A percentile compares a stretch with the other conserved stretches of the same genome.
Evolutionary conservation across 2,329 filamentous ascomycete species (phyloP).

Genomic region (Sporothrix globosa): DNA sequence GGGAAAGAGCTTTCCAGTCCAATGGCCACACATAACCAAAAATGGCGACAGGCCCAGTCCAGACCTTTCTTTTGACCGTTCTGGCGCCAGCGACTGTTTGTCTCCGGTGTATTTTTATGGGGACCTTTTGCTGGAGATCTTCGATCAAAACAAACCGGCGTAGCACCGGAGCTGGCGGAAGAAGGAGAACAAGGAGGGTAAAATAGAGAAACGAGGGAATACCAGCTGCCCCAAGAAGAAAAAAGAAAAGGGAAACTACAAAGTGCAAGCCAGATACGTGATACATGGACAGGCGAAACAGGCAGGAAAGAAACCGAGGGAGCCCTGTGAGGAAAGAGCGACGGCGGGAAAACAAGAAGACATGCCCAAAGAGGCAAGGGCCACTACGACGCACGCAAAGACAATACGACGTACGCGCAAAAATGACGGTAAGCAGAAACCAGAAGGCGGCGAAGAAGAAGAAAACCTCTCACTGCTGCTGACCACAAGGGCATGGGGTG

Average conservation of each 20-base stretch:
- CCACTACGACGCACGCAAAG: slow-evolving; percentile 12
- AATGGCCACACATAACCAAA: background rate
- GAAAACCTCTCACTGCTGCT: slow-evolving; percentile 22
- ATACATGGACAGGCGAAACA: background rate
- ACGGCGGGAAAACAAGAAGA: slow-evolving; percentile 12
- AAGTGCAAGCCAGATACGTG: background rate
- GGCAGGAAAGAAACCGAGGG: background rate
- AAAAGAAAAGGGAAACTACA: background rate
- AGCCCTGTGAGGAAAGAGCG: background rate
- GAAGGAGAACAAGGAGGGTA: slow-evolving; percentile 7
- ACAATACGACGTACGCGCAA: slow-evolving; percentile 2
- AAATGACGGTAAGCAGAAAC: background rate
- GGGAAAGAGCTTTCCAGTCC: slow-evolving; percentile 21
- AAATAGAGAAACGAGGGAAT: slow-evolving; percentile 3
- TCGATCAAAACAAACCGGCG: slow-evolving; percentile 11
- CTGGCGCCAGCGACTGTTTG: background rate
- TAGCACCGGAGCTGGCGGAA: slow-evolving; percentile 7
- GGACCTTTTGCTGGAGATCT: slow-evolving; percentile 11
- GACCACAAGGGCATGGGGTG: slow-evolving; percentile 11
- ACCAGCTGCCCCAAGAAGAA: background rate
- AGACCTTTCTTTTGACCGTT: background rate
- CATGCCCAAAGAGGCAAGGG: slow-evolving; percentile 21
- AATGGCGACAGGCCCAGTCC: slow-evolving; percentile 13
- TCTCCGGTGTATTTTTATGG: slow-evolving; percentile 23
- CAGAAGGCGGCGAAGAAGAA: slow-evolving; percentile 3